phyloP scores from a whole-genome alignment of 1,284 basidiomycete genomes.

The Fereydounia khargensis region DNA sequence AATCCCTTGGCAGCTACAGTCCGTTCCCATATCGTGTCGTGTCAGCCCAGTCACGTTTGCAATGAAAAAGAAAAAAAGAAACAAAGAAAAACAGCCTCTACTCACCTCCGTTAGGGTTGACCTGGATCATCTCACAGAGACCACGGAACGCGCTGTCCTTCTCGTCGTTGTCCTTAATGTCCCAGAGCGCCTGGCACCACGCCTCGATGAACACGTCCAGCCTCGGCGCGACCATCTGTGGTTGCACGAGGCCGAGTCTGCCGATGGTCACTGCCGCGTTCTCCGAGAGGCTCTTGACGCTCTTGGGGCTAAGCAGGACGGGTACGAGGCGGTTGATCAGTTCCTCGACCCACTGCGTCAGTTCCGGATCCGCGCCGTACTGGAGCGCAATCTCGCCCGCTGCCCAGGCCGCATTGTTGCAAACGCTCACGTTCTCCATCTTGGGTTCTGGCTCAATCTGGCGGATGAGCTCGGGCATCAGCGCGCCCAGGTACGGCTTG shows the following conservation, averaged over 20 bases:
- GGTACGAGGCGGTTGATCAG: constrained; percentile 86
- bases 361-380: constrained; percentile 59
- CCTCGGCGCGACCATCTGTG: constrained; percentile 81
- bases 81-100: no score
- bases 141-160: constrained; percentile 99
- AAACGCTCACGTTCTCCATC: constrained; percentile 88
- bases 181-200: constrained; percentile 96
- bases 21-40: no score
- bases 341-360: constrained; percentile 59
- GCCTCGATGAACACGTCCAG: constrained; percentile 85
- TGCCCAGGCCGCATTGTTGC: constrained; percentile 99
- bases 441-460: constrained; percentile 89
- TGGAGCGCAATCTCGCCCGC: constrained; percentile 84
- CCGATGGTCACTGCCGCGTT: constrained; percentile 99
- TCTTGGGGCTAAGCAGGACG: constrained; percentile 83
- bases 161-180: constrained; percentile 99
- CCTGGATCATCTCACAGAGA: constrained; percentile 90
- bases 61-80: neutral
- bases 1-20: constrained; percentile 43
- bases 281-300: constrained; percentile 89
- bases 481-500: constrained; percentile 70
- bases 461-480: constrained; percentile 84
- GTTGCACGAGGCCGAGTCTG: constrained; percentile 88
- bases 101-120: constrained; percentile 68
- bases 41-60: no score